Conservation (phyloP, 345 rosid species). For the Cardamine chenopodiifolia region DNA sequence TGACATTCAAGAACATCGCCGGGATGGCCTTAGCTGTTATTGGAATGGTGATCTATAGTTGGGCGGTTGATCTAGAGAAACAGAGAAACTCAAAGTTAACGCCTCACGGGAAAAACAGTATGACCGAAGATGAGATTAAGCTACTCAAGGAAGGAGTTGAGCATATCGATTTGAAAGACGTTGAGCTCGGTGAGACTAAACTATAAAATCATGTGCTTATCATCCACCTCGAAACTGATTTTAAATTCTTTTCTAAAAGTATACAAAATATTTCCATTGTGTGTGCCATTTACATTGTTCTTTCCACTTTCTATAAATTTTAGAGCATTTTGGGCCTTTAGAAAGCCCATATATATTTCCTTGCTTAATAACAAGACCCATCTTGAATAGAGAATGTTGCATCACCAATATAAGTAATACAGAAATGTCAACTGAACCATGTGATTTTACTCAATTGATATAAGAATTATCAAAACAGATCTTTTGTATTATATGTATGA, state of each 20-base stretch:
- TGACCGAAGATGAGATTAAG: conserved; percentile 77
- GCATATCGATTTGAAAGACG: conserved; percentile 54
- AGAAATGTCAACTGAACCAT: conserved; percentile 27
- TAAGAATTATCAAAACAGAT: background rate
- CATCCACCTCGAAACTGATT: conserved; percentile 21
- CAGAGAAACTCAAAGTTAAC: conserved; percentile 48
- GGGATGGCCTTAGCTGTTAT: conserved; percentile 78
- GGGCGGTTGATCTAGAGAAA: conserved; percentile 89
- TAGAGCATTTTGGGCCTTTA: conserved; percentile 19
- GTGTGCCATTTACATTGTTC: background rate
- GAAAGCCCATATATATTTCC: background rate
- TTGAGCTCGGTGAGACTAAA: conserved; percentile 71
- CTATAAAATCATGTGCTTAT: conserved; percentile 24
- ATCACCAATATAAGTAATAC: background rate
- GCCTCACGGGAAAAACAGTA: conserved; percentile 58
- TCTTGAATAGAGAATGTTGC: conserved; percentile 2
- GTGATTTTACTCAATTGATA: conserved; percentile 23
- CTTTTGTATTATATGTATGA: background rate
- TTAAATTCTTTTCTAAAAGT: conserved; percentile 9
- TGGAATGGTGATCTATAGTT: conserved; percentile 91
- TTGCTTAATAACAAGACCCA: conserved; percentile 18
- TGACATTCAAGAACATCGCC: conserved; percentile 80
- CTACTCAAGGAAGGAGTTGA: conserved; percentile 71
- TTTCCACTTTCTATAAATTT: background rate
- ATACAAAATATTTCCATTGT: conserved; percentile 3